phyloP scores from a whole-genome alignment of 2,329 filamentous ascomycete species.

The Zelopaecilomyces penicillatus region DNA sequence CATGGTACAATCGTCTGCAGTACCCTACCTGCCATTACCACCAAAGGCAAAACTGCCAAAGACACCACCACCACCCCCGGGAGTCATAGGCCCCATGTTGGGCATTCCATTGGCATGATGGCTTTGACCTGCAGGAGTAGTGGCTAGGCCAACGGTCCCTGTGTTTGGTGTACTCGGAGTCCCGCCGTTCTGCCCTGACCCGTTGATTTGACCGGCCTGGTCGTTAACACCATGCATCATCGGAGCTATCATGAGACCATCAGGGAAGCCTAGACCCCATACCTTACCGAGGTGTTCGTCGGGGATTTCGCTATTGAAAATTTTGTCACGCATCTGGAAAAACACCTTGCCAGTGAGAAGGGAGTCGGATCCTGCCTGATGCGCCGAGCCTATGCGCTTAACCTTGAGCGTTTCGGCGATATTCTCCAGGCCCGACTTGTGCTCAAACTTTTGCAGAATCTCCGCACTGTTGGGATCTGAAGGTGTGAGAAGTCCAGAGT shows the following conservation, averaged over 20 bases:
- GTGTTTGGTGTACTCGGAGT: slow-evolving; percentile 63
- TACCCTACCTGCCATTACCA: slow-evolving; percentile 27
- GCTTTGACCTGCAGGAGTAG: slow-evolving; percentile 39
- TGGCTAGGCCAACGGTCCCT: slow-evolving; percentile 40
- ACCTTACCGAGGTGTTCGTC: slow-evolving; percentile 82
- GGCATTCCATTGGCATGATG: slow-evolving; percentile 49
- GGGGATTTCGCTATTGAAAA: slow-evolving; percentile 76
- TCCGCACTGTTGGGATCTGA: slow-evolving; percentile 58
- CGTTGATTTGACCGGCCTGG: slow-evolving; percentile 27
- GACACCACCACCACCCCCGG: slow-evolving; percentile 63
- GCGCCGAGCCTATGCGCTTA: slow-evolving; percentile 76
- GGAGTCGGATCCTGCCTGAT: slow-evolving; percentile 90
- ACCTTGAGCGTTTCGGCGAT: slow-evolving; percentile 90
- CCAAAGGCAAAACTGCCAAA: slow-evolving; percentile 65
- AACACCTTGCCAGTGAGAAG: slow-evolving; percentile 90
- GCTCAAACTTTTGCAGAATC: slow-evolving; percentile 75
- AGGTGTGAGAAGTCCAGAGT: slow-evolving; percentile 53
- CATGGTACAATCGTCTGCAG: slow-evolving; percentile 10
- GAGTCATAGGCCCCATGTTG: slow-evolving; percentile 65
- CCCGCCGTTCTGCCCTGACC: slow-evolving; percentile 41
- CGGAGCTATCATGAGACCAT: slow-evolving; percentile 32
- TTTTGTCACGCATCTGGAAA: slow-evolving; percentile 82
- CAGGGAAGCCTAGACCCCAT: slow-evolving; percentile 78
- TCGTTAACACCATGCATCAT: slow-evolving; percentile 31
- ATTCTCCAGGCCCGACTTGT: slow-evolving; percentile 86